Percentiles rank a stretch among this genome's conserved stretches.
These are phyloP conservation scores for Fusarium veterinarium DNA, from an alignment of 2,329 filamentous ascomycete species.

Conservation along the genomic window DNA sequence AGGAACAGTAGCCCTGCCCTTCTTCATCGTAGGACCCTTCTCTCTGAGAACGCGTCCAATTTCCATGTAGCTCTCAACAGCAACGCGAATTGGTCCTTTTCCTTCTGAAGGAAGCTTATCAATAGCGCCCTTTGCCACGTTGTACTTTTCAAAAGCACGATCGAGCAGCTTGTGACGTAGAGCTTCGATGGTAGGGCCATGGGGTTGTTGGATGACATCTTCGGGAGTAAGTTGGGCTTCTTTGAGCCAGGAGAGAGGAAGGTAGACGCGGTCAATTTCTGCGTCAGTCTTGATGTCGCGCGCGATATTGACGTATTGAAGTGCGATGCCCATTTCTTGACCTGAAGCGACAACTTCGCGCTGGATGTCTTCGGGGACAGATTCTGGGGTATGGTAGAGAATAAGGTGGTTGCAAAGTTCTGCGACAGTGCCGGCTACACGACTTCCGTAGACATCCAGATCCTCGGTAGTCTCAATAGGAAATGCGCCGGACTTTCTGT, in stretches of 20 bases:
- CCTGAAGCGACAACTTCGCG: constrained; percentile 64
- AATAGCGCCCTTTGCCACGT: constrained; percentile 65
- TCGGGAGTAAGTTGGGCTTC: constrained; percentile 65
- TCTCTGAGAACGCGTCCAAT: constrained; percentile 73
- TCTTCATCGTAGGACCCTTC: constrained; percentile 52
- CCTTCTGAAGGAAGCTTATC: constrained; percentile 69
- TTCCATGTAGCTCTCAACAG: constrained; percentile 81
- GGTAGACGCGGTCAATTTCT: constrained; percentile 72
- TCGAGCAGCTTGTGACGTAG: constrained; percentile 67
- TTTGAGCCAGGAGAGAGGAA: constrained; percentile 73
- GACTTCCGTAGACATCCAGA: constrained; percentile 71
- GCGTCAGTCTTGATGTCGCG: constrained; percentile 78
- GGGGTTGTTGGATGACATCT: constrained; percentile 64
- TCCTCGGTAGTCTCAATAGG: constrained; percentile 70
- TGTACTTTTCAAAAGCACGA: constrained; percentile 71
- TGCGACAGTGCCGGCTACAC: constrained; percentile 79
- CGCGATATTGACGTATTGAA: constrained; percentile 84
- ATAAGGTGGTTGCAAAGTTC: constrained; percentile 75
- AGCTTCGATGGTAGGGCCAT: constrained; percentile 50
- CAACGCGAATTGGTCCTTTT: constrained; percentile 73
- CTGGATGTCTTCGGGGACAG: not conserved
- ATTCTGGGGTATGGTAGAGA: constrained; percentile 63
- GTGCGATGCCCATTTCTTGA: constrained; percentile 74
- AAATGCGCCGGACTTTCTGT: constrained; percentile 45
- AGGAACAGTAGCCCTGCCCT: constrained; percentile 57